Evolutionary conservation across 176 grass and related monocot genomes (phyloP).

Genomic region (Raddia guianensis): DNA sequence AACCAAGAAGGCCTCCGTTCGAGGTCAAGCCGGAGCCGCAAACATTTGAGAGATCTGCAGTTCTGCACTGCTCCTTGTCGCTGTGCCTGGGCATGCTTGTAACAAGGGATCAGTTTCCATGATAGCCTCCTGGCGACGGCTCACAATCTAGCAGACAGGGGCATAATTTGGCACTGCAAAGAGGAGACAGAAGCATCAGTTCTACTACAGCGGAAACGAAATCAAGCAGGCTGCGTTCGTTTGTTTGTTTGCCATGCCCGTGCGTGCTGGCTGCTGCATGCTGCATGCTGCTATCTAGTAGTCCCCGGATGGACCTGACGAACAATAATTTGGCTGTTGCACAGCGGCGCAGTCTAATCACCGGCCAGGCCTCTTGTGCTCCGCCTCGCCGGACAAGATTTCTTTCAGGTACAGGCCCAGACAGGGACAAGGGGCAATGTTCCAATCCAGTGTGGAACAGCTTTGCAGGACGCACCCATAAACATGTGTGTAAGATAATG

Average conservation of each 20-base stretch:
- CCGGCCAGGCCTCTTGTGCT: neutral
- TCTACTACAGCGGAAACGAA: constrained; percentile 11
- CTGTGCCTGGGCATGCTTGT: neutral
- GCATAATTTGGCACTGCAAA: constrained; percentile 16
- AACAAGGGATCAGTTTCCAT: neutral
- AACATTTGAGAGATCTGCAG: neutral
- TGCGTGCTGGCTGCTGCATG: too few relatives aligned
- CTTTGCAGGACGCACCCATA: neutral
- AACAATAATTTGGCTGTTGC: constrained; percentile 38
- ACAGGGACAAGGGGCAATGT: constrained; percentile 27
- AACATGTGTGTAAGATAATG: neutral
- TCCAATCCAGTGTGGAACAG: constrained; percentile 1
- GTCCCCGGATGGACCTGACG: constrained; percentile 27
- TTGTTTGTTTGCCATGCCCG: neutral
- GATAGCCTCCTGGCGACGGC: constrained; percentile 2
- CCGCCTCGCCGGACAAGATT: constrained; percentile 5
- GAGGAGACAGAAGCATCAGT: constrained; percentile 19
- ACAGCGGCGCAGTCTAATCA: neutral
- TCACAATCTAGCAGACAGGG: constrained; percentile 33
- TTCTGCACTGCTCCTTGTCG: neutral
- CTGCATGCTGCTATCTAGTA: constrained; percentile 8
- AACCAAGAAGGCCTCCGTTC: neutral
- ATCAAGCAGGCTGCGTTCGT: neutral
- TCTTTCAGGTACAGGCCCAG: neutral
- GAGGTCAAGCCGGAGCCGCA: neutral